A percentile compares a stretch with the other conserved stretches of the same genome.
These are phyloP conservation scores for Pleurotus platypus DNA, from an alignment of 768 basidiomycete genomes.

Conservation along the genomic window DNA sequence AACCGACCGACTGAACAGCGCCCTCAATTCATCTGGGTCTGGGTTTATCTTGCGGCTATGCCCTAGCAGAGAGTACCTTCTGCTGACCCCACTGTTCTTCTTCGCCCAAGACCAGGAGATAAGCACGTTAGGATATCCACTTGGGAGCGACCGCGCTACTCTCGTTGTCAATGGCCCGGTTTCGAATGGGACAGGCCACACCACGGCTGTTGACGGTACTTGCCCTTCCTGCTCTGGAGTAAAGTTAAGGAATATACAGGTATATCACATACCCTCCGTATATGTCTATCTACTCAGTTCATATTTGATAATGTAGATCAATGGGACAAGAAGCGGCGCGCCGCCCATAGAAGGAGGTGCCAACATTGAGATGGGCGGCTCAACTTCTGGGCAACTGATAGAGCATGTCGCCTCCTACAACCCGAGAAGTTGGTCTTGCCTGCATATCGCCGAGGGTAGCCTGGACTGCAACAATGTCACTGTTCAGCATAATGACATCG, in stretches of 20 bases:
- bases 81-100: constrained; percentile 66
- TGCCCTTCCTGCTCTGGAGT: constrained; percentile 58
- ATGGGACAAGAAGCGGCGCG: constrained; percentile 62
- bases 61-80: constrained; percentile 54
- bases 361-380: constrained; percentile 84
- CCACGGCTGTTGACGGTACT: constrained; percentile 68
- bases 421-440: constrained; percentile 79
- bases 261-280: constrained; percentile 17
- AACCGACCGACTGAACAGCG: constrained; percentile 61
- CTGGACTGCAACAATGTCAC: constrained; percentile 60
- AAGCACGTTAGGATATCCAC: constrained; percentile 75
- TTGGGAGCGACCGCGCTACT: constrained; percentile 59
- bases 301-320: constrained; percentile 44
- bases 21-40: constrained; percentile 61
- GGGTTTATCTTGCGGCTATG: constrained; percentile 70
- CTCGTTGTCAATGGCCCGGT: constrained; percentile 68
- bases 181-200: constrained; percentile 59
- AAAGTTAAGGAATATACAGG: constrained; percentile 71
- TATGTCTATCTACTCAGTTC: neutral
- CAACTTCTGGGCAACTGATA: constrained; percentile 66
- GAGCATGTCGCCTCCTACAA: constrained; percentile 76
- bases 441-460: constrained; percentile 72
- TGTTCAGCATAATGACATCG: constrained; percentile 82
- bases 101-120: constrained; percentile 74
- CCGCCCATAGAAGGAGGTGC: constrained; percentile 58